A percentile compares a stretch with the other conserved stretches of the same genome.
Conservation (phyloP, 2,329 filamentous ascomycete species). For the Myriosclerotinia scirpicola region DNA sequence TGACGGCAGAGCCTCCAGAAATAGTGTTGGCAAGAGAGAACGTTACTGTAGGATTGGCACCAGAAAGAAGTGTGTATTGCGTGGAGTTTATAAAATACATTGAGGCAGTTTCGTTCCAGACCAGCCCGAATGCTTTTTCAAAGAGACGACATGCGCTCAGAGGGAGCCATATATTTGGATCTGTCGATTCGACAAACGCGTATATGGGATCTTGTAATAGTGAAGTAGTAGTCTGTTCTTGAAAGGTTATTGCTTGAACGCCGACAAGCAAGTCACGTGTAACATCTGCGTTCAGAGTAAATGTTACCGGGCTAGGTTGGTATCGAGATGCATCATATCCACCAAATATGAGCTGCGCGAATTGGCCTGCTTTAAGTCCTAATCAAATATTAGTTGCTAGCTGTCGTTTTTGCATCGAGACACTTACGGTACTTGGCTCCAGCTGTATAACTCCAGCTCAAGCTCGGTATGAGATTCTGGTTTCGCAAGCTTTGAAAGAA, state of each 20-base stretch:
- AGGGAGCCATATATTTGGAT: conserved; percentile 45
- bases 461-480: conserved; percentile 41
- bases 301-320: conserved; percentile 41
- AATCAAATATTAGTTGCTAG: not conserved
- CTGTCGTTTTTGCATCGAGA: not conserved
- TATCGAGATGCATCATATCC: conserved; percentile 45
- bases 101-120: conserved; percentile 41
- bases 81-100: conserved; percentile 42
- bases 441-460: conserved; percentile 46
- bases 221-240: not conserved
- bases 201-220: conserved; percentile 22
- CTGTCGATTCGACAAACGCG: conserved; percentile 43
- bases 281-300: conserved; percentile 43
- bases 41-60: conserved; percentile 41
- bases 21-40: conserved; percentile 40
- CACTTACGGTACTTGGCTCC: conserved; percentile 45
- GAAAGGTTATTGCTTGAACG: conserved; percentile 40
- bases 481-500: conserved; percentile 42
- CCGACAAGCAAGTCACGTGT: conserved; percentile 44
- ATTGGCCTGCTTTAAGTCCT: conserved; percentile 38
- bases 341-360: conserved; percentile 44
- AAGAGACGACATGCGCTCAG: conserved; percentile 41
- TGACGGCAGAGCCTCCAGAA: conserved; percentile 36
- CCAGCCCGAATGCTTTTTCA: conserved; percentile 42
- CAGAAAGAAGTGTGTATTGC: conserved; percentile 32